Evolutionary conservation across 371 early-diverging fungal species (phyloP).

Genomic region (Funneliformis caledonium): DNA sequence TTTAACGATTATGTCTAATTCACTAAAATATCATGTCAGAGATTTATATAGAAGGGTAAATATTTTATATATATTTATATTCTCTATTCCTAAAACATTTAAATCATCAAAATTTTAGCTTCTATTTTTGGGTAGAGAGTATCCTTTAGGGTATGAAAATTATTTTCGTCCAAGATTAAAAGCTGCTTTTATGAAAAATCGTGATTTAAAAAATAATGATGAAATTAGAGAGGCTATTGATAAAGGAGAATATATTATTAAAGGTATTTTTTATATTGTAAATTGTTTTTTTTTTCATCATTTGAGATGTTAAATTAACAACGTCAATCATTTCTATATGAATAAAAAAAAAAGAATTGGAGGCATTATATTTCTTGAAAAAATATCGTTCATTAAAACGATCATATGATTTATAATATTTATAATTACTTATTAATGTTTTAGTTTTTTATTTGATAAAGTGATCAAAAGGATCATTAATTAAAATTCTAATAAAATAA

Average conservation of each 20-base stretch:
- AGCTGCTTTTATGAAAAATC: constrained; percentile 32
- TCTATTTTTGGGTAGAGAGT: constrained; percentile 27
- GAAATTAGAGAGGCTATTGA: constrained; percentile 35
- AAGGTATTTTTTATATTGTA: constrained; percentile 16
- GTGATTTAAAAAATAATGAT: constrained; percentile 12
- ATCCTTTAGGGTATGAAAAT: constrained; percentile 27
- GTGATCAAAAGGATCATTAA: background rate
- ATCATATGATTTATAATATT: constrained; percentile 11
- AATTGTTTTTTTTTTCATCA: background rate
- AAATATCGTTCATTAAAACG: constrained; percentile 34
- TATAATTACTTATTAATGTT: background rate
- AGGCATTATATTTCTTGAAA: constrained; percentile 32
- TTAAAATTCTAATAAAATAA: background rate
- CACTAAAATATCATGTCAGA: constrained; percentile 7
- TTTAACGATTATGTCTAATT: background rate
- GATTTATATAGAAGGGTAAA: constrained; percentile 36
- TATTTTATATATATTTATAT: background rate
- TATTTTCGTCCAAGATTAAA: constrained; percentile 20
- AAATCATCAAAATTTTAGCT: background rate
- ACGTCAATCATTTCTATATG: too few species aligned
- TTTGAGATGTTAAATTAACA: background rate
- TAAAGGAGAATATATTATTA: constrained; percentile 30
- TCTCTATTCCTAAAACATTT: background rate
- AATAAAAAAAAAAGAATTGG: constrained; percentile 1
- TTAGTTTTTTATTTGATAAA: background rate